Conservation (phyloP, 169 alveolate genomes). For the Eimeria necatrix region DNA sequence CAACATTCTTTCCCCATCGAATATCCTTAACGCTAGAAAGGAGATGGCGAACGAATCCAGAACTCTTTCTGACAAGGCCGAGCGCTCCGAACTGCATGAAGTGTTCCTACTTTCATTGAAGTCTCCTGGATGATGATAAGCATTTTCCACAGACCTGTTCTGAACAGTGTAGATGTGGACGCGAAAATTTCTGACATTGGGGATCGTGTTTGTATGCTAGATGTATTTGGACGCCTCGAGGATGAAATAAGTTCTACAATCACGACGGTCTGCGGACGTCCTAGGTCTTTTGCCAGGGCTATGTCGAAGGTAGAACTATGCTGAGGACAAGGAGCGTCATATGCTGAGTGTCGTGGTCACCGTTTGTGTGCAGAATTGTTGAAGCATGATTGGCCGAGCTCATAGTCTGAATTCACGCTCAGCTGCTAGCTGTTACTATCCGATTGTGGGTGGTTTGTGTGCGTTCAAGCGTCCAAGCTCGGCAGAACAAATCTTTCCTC, state of each 20-base stretch:
- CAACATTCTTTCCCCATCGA: slow-evolving; percentile 57
- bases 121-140: slow-evolving; percentile 26
- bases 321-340: background rate
- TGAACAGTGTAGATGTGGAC: slow-evolving; percentile 46
- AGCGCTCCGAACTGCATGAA: background rate
- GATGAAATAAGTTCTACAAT: slow-evolving; percentile 32
- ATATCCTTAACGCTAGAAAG: slow-evolving; percentile 63
- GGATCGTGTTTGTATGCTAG: background rate
- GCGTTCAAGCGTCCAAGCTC: slow-evolving; percentile 44
- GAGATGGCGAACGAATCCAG: slow-evolving; percentile 57
- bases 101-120: background rate
- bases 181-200: slow-evolving; percentile 37
- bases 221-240: background rate
- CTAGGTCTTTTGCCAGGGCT: background rate
- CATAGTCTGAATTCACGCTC: slow-evolving; percentile 44
- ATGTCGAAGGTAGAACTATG: slow-evolving; percentile 9
- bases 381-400: background rate
- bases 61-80: slow-evolving; percentile 13
- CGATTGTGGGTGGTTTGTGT: background rate
- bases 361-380: background rate
- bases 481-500: background rate
- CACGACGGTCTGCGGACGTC: slow-evolving; percentile 46
- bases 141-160: slow-evolving; percentile 73
- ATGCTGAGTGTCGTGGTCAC: background rate
- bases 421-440: background rate